These are phyloP conservation scores for Clavispora carvajalis DNA, from an alignment of 805 yeast species.

Conservation along the genomic window DNA sequence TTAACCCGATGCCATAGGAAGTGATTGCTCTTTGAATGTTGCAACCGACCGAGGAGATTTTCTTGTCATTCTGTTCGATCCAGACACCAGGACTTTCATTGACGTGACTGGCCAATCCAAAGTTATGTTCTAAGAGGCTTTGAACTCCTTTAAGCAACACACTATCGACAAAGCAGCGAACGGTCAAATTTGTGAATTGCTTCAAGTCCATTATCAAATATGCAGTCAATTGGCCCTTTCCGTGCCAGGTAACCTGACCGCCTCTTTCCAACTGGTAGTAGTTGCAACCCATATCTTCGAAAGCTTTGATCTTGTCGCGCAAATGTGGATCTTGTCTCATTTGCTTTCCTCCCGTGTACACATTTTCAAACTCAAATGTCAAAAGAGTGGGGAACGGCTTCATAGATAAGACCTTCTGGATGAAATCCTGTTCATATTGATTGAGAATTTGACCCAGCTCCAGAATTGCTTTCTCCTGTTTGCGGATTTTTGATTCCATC, in stretches of 20 bases:
- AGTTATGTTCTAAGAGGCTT: slow-evolving; percentile 34
- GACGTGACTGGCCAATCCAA: slow-evolving; percentile 41
- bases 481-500: slow-evolving; percentile 43
- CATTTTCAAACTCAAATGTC: slow-evolving; percentile 80
- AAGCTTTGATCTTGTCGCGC: slow-evolving; percentile 20
- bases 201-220: slow-evolving; percentile 68
- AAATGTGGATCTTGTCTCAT: slow-evolving; percentile 50
- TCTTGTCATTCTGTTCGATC: slow-evolving; percentile 46
- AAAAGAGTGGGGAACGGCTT: slow-evolving; percentile 64
- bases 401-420: slow-evolving; percentile 36
- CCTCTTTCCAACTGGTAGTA: slow-evolving; percentile 84
- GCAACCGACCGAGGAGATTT: slow-evolving; percentile 87
- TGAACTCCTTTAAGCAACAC: slow-evolving; percentile 57
- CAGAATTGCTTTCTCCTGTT: slow-evolving; percentile 33
- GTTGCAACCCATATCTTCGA: slow-evolving; percentile 42
- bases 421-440: slow-evolving; percentile 42
- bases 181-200: slow-evolving; percentile 50
- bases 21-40: slow-evolving; percentile 81
- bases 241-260: slow-evolving; percentile 96
- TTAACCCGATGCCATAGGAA: slow-evolving; percentile 84
- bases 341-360: slow-evolving; percentile 89
- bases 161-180: slow-evolving; percentile 59
- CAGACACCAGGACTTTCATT: slow-evolving; percentile 88
- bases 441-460: slow-evolving; percentile 38
- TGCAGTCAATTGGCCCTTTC: slow-evolving; percentile 88